Conservation (phyloP, 495 filamentous ascomycete genomes). For the Aspergillus saccharolyticus region DNA sequence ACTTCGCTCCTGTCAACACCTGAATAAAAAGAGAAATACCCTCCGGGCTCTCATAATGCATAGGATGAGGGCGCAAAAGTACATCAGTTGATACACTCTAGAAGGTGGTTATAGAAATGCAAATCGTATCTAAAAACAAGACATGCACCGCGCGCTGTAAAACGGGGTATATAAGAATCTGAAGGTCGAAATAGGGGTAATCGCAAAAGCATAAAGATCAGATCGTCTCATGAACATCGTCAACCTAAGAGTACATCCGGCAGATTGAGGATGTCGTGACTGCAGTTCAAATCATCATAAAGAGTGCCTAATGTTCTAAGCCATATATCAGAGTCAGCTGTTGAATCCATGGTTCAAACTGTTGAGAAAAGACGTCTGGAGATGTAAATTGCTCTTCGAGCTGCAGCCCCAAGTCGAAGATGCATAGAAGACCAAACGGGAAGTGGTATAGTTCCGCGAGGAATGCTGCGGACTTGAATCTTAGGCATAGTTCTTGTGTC, state of each 20-base stretch:
- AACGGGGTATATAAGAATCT: conserved; percentile 21
- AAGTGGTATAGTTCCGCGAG: not conserved
- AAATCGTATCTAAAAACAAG: conserved; percentile 21
- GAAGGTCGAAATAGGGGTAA: conserved; percentile 30
- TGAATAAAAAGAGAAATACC: not conserved
- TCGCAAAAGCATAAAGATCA: conserved; percentile 38
- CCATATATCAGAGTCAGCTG: not conserved
- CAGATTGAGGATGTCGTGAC: not conserved
- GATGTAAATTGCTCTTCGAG: not conserved
- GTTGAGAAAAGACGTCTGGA: not conserved
- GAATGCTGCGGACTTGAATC: not conserved
- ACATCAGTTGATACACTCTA: not conserved
- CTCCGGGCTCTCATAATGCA: not conserved
- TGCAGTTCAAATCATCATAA: not conserved
- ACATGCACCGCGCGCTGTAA: conserved; percentile 21
- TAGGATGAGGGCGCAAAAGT: not conserved
- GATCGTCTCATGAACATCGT: not conserved
- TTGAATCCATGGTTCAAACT: not conserved
- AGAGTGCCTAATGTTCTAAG: not conserved
- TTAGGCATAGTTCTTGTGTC: not conserved
- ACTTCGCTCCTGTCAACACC: not conserved
- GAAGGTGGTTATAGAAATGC: conserved; percentile 7
- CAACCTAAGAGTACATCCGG: not conserved
- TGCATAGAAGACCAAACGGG: not conserved
- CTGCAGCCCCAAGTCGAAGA: not conserved